phyloP scores from a whole-genome alignment of 371 early-diverging fungal species.

The Mucor circinelloides region DNA sequence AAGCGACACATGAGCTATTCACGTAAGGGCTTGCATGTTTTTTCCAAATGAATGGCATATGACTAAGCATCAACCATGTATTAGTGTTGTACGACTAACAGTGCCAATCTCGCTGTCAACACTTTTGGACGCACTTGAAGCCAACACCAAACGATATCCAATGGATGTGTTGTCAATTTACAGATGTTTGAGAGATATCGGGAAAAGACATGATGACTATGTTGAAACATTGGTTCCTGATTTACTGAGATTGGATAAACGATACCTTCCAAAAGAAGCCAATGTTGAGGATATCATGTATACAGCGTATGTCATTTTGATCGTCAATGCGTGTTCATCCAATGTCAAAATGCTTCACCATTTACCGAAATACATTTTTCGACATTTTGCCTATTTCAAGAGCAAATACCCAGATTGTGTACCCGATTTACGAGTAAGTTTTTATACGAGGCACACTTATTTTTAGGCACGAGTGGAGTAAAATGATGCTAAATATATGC shows the following conservation, averaged over 20 bases:
- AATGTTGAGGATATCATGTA: conserved; percentile 68
- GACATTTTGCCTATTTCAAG: conserved; percentile 72
- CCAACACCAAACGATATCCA: conserved; percentile 65
- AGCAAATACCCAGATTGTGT: conserved; percentile 72
- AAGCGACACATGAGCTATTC: conserved; percentile 68
- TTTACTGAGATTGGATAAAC: conserved; percentile 65
- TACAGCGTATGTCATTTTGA: conserved; percentile 68
- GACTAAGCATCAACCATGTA: neutral
- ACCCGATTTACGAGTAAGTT: conserved; percentile 58
- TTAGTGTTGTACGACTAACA: conserved; percentile 52
- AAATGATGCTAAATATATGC: neutral
- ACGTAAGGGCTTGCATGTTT: conserved; percentile 40
- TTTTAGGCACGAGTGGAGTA: neutral
- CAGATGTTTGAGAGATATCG: conserved; percentile 63
- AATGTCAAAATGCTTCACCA: conserved; percentile 51
- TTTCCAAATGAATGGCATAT: too few species aligned
- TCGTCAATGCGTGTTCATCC: conserved; percentile 66
- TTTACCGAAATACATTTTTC: conserved; percentile 71
- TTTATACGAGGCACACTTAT: neutral
- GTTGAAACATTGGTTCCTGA: conserved; percentile 55
- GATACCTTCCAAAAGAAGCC: conserved; percentile 70
- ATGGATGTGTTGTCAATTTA: conserved; percentile 73
- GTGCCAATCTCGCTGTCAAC: conserved; percentile 33
- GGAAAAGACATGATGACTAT: conserved; percentile 60
- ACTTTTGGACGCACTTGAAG: conserved; percentile 57